Evolutionary conservation across 1,284 basidiomycete genomes (phyloP).

Genomic region (Apiotrichum laibachii): DNA sequence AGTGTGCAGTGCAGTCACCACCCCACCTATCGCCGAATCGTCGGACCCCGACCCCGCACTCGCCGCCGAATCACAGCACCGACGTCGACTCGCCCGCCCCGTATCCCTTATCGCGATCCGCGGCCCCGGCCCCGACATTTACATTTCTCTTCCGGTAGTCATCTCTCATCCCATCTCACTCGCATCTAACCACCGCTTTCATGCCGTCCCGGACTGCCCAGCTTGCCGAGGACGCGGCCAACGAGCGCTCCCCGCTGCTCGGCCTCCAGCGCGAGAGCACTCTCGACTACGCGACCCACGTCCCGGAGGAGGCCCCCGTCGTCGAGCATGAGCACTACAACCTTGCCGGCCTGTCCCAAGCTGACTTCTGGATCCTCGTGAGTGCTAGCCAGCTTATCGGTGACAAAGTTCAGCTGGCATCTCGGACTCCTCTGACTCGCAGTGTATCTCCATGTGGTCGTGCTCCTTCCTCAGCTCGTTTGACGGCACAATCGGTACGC

Average conservation of each 20-base stretch:
- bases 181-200: too few species aligned
- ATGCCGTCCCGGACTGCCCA: neutral
- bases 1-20: too few species aligned
- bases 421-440: neutral
- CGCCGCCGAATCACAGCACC: too few species aligned
- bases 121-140: too few species aligned
- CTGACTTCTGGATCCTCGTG: constrained; percentile 34
- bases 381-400: neutral
- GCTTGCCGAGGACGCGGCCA: neutral
- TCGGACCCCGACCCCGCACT: too few species aligned
- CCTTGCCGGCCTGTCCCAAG: constrained; percentile 34
- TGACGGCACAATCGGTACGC: constrained; percentile 59
- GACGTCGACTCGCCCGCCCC: too few species aligned
- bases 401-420: too few species aligned
- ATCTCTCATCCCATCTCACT: neutral
- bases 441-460: constrained; percentile 39
- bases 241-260: constrained; percentile 19
- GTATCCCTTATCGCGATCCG: too few species aligned
- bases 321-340: constrained; percentile 34
- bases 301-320: constrained; percentile 16
- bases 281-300: constrained; percentile 17
- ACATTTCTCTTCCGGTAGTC: too few species aligned
- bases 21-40: too few species aligned
- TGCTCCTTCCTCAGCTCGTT: constrained; percentile 67
- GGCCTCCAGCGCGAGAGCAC: constrained; percentile 15